Percentiles rank a stretch among this genome's conserved stretches.
Evolutionary conservation across 495 filamentous ascomycete genomes (phyloP).

Genomic region (Ramalina intermedia): DNA sequence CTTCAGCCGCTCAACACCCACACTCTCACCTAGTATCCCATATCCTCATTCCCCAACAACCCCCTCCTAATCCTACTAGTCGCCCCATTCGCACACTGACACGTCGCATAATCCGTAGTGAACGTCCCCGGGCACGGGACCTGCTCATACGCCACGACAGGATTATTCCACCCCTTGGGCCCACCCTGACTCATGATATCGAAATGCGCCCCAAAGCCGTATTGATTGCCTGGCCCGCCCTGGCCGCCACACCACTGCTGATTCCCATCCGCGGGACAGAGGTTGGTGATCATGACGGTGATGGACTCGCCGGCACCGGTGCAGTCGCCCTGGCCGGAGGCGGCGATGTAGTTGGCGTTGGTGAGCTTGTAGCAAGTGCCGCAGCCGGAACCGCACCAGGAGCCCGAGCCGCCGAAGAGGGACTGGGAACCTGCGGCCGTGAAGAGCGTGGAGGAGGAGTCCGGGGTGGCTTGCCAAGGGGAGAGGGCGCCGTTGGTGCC

Average conservation of each 20-base stretch:
- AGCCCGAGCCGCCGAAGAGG: conserved; percentile 14
- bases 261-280: conserved; percentile 28
- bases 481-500: conserved; percentile 13
- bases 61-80: neutral
- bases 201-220: conserved; percentile 28
- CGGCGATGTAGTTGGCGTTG: conserved; percentile 21
- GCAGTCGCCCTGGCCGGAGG: conserved; percentile 19
- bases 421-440: conserved; percentile 23
- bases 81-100: conserved; percentile 3
- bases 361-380: conserved; percentile 28
- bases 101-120: conserved; percentile 12
- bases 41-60: neutral
- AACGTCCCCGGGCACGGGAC: conserved; percentile 20
- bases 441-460: conserved; percentile 15
- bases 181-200: conserved; percentile 27
- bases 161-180: conserved; percentile 24
- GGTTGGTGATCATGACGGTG: conserved; percentile 29
- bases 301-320: conserved; percentile 22
- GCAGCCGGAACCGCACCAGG: conserved; percentile 28
- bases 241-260: conserved; percentile 23
- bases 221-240: conserved; percentile 21
- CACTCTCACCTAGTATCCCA: no score
- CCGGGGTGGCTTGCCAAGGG: conserved; percentile 18
- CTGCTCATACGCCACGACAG: conserved; percentile 24
- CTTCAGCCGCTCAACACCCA: no score